A percentile compares a stretch with the other conserved stretches of the same genome.
Evolutionary conservation across 2,329 filamentous ascomycete species (phyloP).

Genomic region (Macrophomina pseudophaseolina): DNA sequence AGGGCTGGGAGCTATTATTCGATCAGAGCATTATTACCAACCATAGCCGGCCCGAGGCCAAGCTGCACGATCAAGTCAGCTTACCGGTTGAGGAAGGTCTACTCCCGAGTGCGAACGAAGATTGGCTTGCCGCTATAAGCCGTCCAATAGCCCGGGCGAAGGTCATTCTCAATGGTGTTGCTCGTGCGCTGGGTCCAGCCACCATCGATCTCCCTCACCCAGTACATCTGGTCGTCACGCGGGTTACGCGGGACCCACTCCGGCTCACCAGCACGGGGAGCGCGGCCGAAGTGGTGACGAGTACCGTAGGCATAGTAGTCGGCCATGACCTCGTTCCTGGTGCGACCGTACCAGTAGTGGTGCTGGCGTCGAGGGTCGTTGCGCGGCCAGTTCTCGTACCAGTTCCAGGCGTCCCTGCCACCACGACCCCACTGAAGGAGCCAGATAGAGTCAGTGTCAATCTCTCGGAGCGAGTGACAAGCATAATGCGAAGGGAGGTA

Average conservation of each 20-base stretch:
- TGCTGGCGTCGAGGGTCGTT: constrained; percentile 3
- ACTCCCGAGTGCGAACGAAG: constrained; percentile 20
- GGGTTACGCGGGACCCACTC: constrained; percentile 22
- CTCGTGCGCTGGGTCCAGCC: constrained; percentile 42
- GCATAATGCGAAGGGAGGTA: background rate
- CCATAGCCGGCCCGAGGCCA: background rate
- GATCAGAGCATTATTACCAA: constrained; percentile 1
- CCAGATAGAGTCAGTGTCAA: background rate
- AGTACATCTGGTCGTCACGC: constrained; percentile 33
- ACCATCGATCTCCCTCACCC: constrained; percentile 45
- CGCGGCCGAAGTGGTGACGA: background rate
- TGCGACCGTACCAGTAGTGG: constrained; percentile 21
- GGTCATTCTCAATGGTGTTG: constrained; percentile 46
- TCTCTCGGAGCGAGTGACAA: no score
- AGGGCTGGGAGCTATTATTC: background rate
- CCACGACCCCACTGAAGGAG: background rate
- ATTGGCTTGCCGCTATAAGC: constrained; percentile 34
- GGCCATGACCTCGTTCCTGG: background rate
- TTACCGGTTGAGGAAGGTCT: background rate
- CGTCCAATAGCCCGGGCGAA: constrained; percentile 43
- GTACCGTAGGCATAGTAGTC: constrained; percentile 3
- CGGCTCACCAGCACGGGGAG: background rate
- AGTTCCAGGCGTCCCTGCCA: background rate
- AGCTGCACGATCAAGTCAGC: background rate
- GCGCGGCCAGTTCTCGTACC: background rate